These are phyloP conservation scores for Takashimella koratensis DNA, from an alignment of 1,284 basidiomycete species.

Conservation along the genomic window DNA sequence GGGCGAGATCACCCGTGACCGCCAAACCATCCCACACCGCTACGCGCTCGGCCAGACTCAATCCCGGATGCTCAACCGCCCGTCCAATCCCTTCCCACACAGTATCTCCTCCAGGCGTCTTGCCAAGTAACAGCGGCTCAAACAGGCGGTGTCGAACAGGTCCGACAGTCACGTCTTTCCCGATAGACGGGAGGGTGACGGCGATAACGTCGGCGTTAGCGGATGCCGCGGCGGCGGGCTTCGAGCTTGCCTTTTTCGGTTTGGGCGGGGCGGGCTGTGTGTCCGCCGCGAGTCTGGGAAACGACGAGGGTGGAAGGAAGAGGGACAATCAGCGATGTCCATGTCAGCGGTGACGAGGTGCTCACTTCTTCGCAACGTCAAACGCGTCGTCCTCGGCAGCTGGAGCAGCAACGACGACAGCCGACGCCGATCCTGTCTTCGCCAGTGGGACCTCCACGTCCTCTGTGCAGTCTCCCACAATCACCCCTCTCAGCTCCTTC, in stretches of 20 bases:
- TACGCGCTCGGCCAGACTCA: constrained; percentile 56
- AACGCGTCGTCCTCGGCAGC: constrained; percentile 71
- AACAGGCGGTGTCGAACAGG: constrained; percentile 85
- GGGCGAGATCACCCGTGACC: constrained; percentile 74
- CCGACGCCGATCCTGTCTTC: constrained; percentile 11
- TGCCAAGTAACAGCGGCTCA: constrained; percentile 68
- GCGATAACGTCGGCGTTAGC: constrained; percentile 31
- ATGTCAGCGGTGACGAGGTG: constrained; percentile 17
- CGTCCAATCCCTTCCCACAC: constrained; percentile 47
- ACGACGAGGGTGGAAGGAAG: too few species aligned
- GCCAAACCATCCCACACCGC: constrained; percentile 76
- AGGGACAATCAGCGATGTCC: too few species aligned
- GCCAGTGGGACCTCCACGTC: constrained; percentile 40
- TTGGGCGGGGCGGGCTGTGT: constrained; percentile 47
- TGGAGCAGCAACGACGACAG: constrained; percentile 23
- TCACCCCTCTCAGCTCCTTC: constrained; percentile 33
- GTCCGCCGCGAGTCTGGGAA: constrained; percentile 40
- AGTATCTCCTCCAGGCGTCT: constrained; percentile 54
- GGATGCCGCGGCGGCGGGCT: constrained; percentile 21
- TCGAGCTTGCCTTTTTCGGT: constrained; percentile 54
- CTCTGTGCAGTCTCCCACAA: constrained; percentile 41
- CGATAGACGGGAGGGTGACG: constrained; percentile 62
- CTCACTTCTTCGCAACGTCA: constrained; percentile 55
- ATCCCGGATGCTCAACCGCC: constrained; percentile 30
- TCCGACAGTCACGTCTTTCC: constrained; percentile 69